phyloP scores from a whole-genome alignment of 306 rosid species.

The Leucaena leucocephala region DNA sequence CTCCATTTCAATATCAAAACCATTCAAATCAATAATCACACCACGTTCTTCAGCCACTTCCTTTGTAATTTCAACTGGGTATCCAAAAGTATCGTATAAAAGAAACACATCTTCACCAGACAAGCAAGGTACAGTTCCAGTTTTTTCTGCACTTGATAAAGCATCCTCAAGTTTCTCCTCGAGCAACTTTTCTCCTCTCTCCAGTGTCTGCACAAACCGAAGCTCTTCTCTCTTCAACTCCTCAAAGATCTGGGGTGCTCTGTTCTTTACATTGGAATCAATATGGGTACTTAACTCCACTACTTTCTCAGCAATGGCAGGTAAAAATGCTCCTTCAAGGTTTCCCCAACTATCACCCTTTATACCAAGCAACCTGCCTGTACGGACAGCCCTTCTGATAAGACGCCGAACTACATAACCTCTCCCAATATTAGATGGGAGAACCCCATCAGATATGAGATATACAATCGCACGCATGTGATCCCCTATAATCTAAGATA shows the following conservation, averaged over 20 bases:
- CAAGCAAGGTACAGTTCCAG: constrained; percentile 68
- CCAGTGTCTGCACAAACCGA: constrained; percentile 90
- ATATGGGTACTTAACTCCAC: constrained; percentile 74
- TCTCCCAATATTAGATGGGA: constrained; percentile 90
- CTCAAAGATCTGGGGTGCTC: constrained; percentile 66
- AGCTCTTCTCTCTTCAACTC: constrained; percentile 97
- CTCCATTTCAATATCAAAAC: constrained; percentile 93
- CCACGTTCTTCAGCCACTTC: constrained; percentile 96
- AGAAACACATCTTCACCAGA: constrained; percentile 89
- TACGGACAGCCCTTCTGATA: constrained; percentile 92
- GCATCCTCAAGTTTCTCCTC: constrained; percentile 81
- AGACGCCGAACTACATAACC: constrained; percentile 93
- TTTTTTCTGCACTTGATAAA: constrained; percentile 58
- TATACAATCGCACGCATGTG: constrained; percentile 96
- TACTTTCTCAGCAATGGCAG: constrained; percentile 78
- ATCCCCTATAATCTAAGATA: constrained; percentile 81
- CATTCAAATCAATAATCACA: constrained; percentile 71
- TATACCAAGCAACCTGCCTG: constrained; percentile 93
- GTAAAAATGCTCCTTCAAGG: constrained; percentile 86
- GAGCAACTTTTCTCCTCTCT: constrained; percentile 88
- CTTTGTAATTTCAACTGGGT: constrained; percentile 86
- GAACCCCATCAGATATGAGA: constrained; percentile 91
- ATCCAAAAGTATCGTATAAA: constrained; percentile 91
- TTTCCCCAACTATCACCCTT: constrained; percentile 81
- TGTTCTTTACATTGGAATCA: constrained; percentile 66